A percentile compares a stretch with the other conserved stretches of the same genome.
phyloP scores from a whole-genome alignment of 169 alveolate species.

The Neospora caninum region DNA sequence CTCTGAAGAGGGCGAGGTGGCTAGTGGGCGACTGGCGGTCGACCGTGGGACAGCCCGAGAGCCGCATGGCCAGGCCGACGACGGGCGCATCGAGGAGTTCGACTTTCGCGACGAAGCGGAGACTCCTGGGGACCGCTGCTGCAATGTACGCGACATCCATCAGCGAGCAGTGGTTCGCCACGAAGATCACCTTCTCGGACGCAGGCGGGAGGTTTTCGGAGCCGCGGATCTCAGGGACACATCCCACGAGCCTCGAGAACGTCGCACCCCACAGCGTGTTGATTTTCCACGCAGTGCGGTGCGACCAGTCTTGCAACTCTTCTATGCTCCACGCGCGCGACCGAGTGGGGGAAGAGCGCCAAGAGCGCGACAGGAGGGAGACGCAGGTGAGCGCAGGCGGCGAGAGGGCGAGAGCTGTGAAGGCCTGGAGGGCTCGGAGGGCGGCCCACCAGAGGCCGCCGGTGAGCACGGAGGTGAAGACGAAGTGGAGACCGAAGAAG shows the following conservation, averaged over 20 bases:
- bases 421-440: neutral
- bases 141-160: constrained; percentile 8
- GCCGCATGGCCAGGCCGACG: constrained; percentile 34
- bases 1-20: constrained; percentile 1
- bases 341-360: neutral
- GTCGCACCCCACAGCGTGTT: neutral
- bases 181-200: neutral
- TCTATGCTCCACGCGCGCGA: neutral
- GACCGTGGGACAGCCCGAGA: constrained; percentile 22
- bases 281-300: neutral
- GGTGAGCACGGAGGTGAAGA: neutral
- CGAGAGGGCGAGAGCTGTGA: neutral
- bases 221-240: neutral
- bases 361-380: neutral
- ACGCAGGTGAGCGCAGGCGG: neutral
- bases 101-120: constrained; percentile 25
- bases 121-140: neutral
- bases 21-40: neutral
- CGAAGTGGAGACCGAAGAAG: neutral
- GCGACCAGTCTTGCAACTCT: neutral
- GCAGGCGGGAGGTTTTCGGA: neutral
- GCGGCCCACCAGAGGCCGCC: constrained; percentile 34
- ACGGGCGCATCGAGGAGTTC: constrained; percentile 8
- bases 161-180: constrained; percentile 32
- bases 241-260: neutral